Evolutionary conservation across 768 basidiomycete genomes (phyloP), one percentile per base, ranked within the genome.

Genomic region (Tephrocybe sp.): DNA sequence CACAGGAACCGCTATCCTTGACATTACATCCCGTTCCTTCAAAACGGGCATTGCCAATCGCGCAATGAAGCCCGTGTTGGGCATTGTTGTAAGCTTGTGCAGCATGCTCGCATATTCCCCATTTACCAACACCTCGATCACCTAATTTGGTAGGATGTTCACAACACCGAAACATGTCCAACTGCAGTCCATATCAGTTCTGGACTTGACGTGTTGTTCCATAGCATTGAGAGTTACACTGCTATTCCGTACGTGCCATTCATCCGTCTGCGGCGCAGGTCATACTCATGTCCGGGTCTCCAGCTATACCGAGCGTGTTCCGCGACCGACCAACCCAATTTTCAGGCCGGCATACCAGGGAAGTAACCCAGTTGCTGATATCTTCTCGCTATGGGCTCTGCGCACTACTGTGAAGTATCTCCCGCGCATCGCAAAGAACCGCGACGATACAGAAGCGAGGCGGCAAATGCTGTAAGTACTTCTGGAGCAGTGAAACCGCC

Each of bases 41-140:
- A 97, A 97, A 75, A 97, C 95, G 12, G 95, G 95, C 37, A 98
- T 98, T 57, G 88, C 95, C 0, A 93, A 79, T 61, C 83, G 94
- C 30, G 91, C 94, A 3, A 70, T 98, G 69, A 92, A 94, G 55
- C 95, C 95, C 0, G 77, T 85, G 1, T 75, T 98, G 19, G 95
- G 91, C 24, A 82, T 93, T 56, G 83, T 84, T 24, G 75, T 76
- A 66, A 43, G 70, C 63, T n/a, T 16, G 16, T n/a, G n/a, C n/a
- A n/a, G n/a, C n/a, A n/a, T n/a, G n/a, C n/a, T n/a, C n/a, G n/a
- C n/a, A n/a, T n/a, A n/a, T 25, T n/a, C 45, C 11, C 3, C 25
- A 15, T 39, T 7, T 1, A 19, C 18, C 16, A 9, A 18, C 29
- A 6, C 21, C 22, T 3, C 19, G 47, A 34, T 49, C 29, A 37